phyloP scores from a whole-genome alignment of 305 asterid species.

The Solanum hybrid region DNA sequence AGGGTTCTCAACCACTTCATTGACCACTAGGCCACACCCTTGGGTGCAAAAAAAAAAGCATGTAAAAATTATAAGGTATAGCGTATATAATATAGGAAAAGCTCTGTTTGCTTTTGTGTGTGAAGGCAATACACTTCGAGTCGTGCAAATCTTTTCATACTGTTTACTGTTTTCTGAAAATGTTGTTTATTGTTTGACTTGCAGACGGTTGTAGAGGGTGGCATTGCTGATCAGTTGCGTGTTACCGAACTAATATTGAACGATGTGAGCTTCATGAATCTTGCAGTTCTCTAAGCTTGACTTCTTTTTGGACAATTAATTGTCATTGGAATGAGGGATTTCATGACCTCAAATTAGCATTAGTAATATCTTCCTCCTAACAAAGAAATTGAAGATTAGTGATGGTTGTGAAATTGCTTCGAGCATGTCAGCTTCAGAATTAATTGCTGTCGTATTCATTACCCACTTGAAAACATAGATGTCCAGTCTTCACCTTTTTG shows the following conservation, averaged over 20 bases:
- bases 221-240: slow-evolving; percentile 79
- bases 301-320: background rate
- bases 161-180: background rate
- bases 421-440: background rate
- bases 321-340: background rate
- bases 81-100: background rate
- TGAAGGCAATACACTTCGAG: background rate
- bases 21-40: background rate
- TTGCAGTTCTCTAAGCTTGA: background rate
- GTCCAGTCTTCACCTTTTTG: background rate
- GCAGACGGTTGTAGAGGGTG: slow-evolving; percentile 78
- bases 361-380: background rate
- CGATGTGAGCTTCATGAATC: slow-evolving; percentile 48
- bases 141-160: background rate
- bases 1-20: background rate
- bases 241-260: slow-evolving; percentile 77
- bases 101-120: background rate
- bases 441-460: background rate
- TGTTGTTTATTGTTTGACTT: slow-evolving; percentile 8
- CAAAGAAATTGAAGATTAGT: background rate
- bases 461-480: background rate
- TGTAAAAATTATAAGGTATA: background rate
- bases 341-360: background rate
- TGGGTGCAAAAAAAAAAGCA: background rate
- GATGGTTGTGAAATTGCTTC: background rate